phyloP scores from a whole-genome alignment of 495 filamentous ascomycete genomes.

The Lasiosphaeria miniovina region DNA sequence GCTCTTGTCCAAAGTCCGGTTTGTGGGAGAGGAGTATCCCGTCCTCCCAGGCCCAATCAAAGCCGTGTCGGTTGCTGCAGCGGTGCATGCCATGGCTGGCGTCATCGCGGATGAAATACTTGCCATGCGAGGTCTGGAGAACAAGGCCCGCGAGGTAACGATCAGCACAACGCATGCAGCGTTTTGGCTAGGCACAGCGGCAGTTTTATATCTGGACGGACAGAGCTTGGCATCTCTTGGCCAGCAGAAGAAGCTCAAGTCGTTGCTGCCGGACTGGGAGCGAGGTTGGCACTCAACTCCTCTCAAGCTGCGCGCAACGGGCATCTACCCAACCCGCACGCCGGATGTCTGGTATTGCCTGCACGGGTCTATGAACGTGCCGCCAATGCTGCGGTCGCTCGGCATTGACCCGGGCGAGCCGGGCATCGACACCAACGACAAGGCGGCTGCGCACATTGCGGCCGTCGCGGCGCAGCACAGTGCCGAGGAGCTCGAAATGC shows the following conservation, averaged over 20 bases:
- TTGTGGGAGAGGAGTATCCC: constrained; percentile 25
- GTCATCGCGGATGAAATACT: constrained; percentile 31
- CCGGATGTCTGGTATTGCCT: constrained; percentile 24
- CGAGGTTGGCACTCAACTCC: constrained; percentile 14
- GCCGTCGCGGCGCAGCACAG: constrained; percentile 2
- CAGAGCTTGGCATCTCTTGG: constrained; percentile 6
- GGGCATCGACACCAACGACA: constrained; percentile 15
- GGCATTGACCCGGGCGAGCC: too few relatives aligned
- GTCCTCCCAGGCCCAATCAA: constrained; percentile 31
- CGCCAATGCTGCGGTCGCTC: constrained; percentile 15
- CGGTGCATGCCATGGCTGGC: constrained; percentile 29
- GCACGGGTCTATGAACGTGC: constrained; percentile 22
- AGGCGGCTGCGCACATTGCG: constrained; percentile 24
- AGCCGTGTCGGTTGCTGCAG: constrained; percentile 25
- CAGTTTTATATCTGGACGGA: constrained; percentile 15
- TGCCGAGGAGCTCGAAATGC: constrained; percentile 25
- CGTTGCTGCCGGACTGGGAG: constrained; percentile 20
- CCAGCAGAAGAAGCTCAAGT: constrained; percentile 4
- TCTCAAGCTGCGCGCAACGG: constrained; percentile 16
- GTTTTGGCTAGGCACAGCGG: constrained; percentile 22
- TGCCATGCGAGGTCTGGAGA: constrained; percentile 14
- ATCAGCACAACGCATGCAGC: constrained; percentile 28
- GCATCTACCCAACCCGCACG: constrained; percentile 24
- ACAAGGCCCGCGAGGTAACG: constrained; percentile 8
- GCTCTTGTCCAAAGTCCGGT: constrained; percentile 21